Evolutionary conservation across 768 basidiomycete genomes (phyloP).

Genomic region (Saitozyma sp.): DNA sequence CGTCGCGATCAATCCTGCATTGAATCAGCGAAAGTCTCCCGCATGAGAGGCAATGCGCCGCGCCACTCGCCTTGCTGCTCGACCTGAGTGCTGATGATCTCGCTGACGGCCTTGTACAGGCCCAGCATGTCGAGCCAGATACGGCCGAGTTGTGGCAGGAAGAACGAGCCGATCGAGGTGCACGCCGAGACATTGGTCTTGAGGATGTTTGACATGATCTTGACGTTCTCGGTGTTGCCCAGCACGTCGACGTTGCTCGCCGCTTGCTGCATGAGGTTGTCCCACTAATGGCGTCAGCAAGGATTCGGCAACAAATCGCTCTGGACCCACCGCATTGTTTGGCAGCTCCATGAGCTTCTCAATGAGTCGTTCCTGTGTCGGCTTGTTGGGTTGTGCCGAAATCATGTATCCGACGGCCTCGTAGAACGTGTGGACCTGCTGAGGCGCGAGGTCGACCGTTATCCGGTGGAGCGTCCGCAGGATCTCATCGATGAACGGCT

Average conservation of each 20-base stretch:
- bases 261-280: slow-evolving; percentile 93
- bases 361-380: slow-evolving; percentile 92
- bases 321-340: slow-evolving; percentile 78
- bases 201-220: slow-evolving; percentile 91
- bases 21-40: too few species aligned
- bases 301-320: background rate
- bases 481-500: slow-evolving; percentile 98
- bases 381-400: slow-evolving; percentile 95
- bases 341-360: slow-evolving; percentile 94
- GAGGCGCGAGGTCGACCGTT: slow-evolving; percentile 88
- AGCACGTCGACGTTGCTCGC: slow-evolving; percentile 89
- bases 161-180: slow-evolving; percentile 94
- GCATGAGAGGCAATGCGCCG: background rate
- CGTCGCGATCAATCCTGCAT: slow-evolving; percentile 80
- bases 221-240: slow-evolving; percentile 87
- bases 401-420: slow-evolving; percentile 99
- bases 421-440: slow-evolving; percentile 98
- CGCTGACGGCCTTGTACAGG: slow-evolving; percentile 93
- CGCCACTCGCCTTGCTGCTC: slow-evolving; percentile 66
- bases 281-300: slow-evolving; percentile 67
- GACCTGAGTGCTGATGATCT: slow-evolving; percentile 91
- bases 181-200: slow-evolving; percentile 99
- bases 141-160: slow-evolving; percentile 91
- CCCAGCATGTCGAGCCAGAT: slow-evolving; percentile 98
- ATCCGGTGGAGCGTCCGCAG: slow-evolving; percentile 86